These are phyloP conservation scores for Sesbania bispinosa DNA, from an alignment of 306 rosid species.

Conservation along the genomic window DNA sequence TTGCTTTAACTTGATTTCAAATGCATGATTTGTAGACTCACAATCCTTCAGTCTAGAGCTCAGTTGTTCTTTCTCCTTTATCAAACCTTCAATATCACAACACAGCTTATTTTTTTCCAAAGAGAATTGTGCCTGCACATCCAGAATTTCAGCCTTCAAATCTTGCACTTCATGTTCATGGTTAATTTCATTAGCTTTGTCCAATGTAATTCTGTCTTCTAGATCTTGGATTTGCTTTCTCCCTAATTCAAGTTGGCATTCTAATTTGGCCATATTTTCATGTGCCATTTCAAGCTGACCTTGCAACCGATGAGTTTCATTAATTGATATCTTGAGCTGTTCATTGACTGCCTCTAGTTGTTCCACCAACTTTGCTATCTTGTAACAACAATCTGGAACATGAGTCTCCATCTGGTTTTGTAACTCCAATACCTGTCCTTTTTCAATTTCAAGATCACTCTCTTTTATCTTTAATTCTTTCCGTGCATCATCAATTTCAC, in stretches of 20 bases:
- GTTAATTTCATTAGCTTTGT: constrained; percentile 25
- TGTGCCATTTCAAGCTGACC: constrained; percentile 38
- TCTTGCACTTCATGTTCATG: constrained; percentile 41
- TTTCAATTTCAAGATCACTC: constrained; percentile 47
- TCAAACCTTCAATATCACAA: constrained; percentile 36
- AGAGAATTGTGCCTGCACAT: constrained; percentile 29
- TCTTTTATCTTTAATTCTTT: constrained; percentile 39
- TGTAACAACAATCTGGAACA: constrained; percentile 35
- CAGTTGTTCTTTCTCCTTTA: constrained; percentile 27
- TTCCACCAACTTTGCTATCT: constrained; percentile 39
- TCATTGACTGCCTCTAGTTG: constrained; percentile 40
- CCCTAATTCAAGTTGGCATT: constrained; percentile 34
- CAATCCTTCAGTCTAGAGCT: constrained; percentile 31
- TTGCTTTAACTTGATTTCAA: constrained; percentile 32
- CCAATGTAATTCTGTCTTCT: constrained; percentile 35
- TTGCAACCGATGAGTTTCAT: constrained; percentile 44
- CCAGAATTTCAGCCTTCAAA: constrained; percentile 43
- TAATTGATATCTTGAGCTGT: constrained; percentile 38
- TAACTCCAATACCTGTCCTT: constrained; percentile 38
- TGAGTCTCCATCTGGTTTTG: constrained; percentile 44
- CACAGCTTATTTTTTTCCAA: constrained; percentile 42
- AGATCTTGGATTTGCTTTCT: constrained; percentile 35
- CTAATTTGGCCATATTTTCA: constrained; percentile 26
- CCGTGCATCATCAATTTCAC: constrained; percentile 22
- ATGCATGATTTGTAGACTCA: constrained; percentile 26